Evolutionary conservation across 257 asterid species (phyloP).

Genomic region (Penstemon barbatus): DNA sequence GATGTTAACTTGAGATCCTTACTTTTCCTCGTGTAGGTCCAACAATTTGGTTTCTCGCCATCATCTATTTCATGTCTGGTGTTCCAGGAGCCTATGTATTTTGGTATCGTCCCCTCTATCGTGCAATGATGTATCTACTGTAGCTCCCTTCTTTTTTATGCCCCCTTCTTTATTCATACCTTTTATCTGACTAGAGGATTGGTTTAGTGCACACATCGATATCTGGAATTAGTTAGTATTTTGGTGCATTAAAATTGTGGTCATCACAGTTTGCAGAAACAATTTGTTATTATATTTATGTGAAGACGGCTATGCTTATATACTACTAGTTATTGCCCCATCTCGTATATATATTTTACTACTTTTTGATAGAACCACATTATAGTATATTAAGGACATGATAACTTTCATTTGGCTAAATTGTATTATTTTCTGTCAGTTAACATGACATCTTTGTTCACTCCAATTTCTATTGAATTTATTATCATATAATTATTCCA

Average conservation of each 20-base stretch:
- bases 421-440: neutral
- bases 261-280: neutral
- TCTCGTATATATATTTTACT: neutral
- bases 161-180: neutral
- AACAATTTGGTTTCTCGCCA: slow-evolving; percentile 74
- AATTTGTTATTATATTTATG: neutral
- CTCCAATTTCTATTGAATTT: slow-evolving; percentile 2
- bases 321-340: neutral
- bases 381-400: neutral
- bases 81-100: slow-evolving; percentile 87
- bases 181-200: neutral
- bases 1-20: slow-evolving; percentile 11
- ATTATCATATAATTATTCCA: slow-evolving; percentile 30
- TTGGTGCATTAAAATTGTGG: neutral
- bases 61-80: slow-evolving; percentile 80
- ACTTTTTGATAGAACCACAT: neutral
- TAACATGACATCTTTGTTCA: neutral
- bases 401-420: slow-evolving; percentile 1
- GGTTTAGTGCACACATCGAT: neutral
- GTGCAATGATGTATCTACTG: slow-evolving; percentile 75
- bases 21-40: slow-evolving; percentile 51
- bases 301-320: too few relatives aligned
- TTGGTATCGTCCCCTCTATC: slow-evolving; percentile 98
- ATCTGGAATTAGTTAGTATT: neutral
- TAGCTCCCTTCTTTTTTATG: slow-evolving; percentile 9